phyloP scores from a whole-genome alignment of 2,329 filamentous ascomycete species.

The Niveomyces coronatus region DNA sequence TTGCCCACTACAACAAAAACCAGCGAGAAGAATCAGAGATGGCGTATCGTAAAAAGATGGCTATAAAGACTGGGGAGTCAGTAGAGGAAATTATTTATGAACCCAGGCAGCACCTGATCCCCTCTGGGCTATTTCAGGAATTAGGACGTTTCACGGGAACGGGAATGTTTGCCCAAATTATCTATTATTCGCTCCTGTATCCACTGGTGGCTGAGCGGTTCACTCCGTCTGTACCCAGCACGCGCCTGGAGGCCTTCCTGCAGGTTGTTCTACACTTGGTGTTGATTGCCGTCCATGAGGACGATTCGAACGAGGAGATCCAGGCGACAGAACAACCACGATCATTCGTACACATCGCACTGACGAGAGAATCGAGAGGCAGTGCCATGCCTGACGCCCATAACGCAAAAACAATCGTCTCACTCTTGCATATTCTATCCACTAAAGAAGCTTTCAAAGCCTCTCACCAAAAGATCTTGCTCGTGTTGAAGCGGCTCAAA shows the following conservation, averaged over 20 bases:
- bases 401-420: slow-evolving; percentile 50
- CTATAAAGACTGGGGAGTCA: slow-evolving; percentile 74
- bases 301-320: slow-evolving; percentile 49
- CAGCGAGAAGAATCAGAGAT: slow-evolving; percentile 91
- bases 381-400: slow-evolving; percentile 49
- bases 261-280: slow-evolving; percentile 85
- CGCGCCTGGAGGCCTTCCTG: slow-evolving; percentile 80
- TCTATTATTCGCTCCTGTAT: slow-evolving; percentile 82
- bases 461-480: slow-evolving; percentile 72
- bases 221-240: slow-evolving; percentile 66
- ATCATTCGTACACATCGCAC: slow-evolving; percentile 65
- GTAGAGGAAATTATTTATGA: slow-evolving; percentile 83
- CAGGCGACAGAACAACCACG: slow-evolving; percentile 34
- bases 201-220: slow-evolving; percentile 57
- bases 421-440: slow-evolving; percentile 51
- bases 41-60: slow-evolving; percentile 77
- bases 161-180: slow-evolving; percentile 77
- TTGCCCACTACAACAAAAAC: slow-evolving; percentile 92
- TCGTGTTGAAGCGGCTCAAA: slow-evolving; percentile 76
- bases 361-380: slow-evolving; percentile 52
- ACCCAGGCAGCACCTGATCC: slow-evolving; percentile 67
- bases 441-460: slow-evolving; percentile 66
- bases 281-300: slow-evolving; percentile 77
- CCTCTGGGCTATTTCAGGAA: slow-evolving; percentile 64
- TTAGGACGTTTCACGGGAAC: slow-evolving; percentile 75